Base-by-base conservation (phyloP, 192 early-diverging fungal species). In the Backusella tuberculispora region DNA sequence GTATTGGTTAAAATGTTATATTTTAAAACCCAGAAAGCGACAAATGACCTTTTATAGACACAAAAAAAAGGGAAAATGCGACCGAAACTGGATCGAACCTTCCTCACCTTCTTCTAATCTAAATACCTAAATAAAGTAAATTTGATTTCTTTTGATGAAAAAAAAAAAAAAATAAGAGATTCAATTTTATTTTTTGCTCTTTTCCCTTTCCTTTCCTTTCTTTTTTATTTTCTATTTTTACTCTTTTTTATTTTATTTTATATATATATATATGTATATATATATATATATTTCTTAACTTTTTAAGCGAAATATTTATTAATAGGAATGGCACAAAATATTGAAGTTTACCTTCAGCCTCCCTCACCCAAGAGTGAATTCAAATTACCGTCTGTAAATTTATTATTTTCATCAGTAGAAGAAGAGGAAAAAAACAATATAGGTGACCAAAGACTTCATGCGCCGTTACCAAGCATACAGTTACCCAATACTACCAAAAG, bases 41-140 rank as follows among this genome's bases (percentile, higher is more conserved):
- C 19, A 56, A 56, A 56, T 56, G 24, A 56, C 50, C 24, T 24
- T 56, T 56, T 56, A 56, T 56, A 21, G 50, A 56, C 19, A 24
- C 19, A 56, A 56, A 56, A 56, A 56, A 19, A 56, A 15, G 50
- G 50, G 17, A 56, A 56, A 56, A 56, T 56, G 50, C 50, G 50
- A 56, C 50, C 50, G 50, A 56, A 56, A 56, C 50, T 56, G 50
- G 50, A 56, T 56, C 50, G 50, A 56, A 56, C 50, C 24, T 56
- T 56, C 50, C 65, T 66, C 40, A 41, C 40, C 40, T 66, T 56
- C 50, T 56, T 56, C 50, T 56, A 56, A 41, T 66, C 40, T 40
- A 66, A 66, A 66, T 66, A 66, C 65, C 65, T 66, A 66, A 66
- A 66, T 41, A 66, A 41, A 66, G 65, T 66, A 66, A 66, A 66